Evolutionary conservation across 768 basidiomycete species (phyloP).

Genomic region (Boletus vinaceobasis): DNA sequence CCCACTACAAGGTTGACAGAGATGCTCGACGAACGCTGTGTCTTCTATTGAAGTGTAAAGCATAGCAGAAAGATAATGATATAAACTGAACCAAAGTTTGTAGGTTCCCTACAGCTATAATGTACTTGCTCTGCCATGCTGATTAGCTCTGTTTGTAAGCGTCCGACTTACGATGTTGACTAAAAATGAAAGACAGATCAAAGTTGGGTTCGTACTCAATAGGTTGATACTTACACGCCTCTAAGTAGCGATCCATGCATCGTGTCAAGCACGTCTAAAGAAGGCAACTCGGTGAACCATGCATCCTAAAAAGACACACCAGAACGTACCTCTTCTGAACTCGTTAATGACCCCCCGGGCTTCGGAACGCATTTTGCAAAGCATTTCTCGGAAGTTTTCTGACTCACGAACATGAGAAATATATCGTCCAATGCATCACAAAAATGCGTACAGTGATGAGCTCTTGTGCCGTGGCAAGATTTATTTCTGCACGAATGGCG

Average conservation of each 20-base stretch:
- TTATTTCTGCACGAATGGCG: conserved; percentile 65
- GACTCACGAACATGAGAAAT: conserved; percentile 1
- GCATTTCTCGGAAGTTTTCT: conserved; percentile 83
- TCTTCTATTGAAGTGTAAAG: conserved; percentile 2
- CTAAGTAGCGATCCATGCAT: conserved; percentile 81
- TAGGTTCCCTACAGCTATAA: conserved; percentile 3
- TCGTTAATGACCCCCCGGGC: conserved; percentile 64
- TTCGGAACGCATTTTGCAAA: conserved; percentile 75
- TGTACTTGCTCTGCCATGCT: conserved; percentile 22
- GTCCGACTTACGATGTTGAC: conserved; percentile 76
- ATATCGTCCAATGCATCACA: neutral
- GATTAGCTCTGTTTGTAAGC: conserved; percentile 54
- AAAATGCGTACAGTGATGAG: conserved; percentile 61
- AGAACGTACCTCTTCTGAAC: conserved; percentile 65
- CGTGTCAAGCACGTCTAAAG: conserved; percentile 66
- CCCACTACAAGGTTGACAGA: neutral
- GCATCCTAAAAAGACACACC: neutral
- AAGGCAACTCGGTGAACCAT: neutral
- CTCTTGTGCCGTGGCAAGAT: conserved; percentile 72
- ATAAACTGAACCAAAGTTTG: neutral
- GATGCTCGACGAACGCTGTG: neutral
- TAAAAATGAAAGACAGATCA: conserved; percentile 27
- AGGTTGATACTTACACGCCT: conserved; percentile 62
- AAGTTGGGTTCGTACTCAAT: neutral
- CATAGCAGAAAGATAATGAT: neutral